Conservation (phyloP, 106 monocot species). For the Dendrobium officinale region DNA sequence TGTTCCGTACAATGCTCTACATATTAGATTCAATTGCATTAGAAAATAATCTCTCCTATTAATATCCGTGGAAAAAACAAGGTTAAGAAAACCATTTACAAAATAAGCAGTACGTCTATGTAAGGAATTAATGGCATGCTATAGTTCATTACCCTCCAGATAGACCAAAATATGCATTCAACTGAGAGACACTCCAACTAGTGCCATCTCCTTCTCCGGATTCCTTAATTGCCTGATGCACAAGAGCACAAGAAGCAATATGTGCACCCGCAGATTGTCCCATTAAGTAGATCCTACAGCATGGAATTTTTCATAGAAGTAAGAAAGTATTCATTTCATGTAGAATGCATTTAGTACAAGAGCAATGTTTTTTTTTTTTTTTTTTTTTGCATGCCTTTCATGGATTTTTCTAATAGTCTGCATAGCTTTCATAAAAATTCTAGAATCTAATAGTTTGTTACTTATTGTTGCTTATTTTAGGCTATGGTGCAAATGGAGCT, state of each 20-base stretch:
- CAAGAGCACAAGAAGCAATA: slow-evolving; percentile 88
- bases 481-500: slow-evolving; percentile 94
- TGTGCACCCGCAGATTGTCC: slow-evolving; percentile 99
- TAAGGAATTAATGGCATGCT: not conserved
- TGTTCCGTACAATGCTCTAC: not conserved
- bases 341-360: not conserved
- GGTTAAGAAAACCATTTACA: not conserved
- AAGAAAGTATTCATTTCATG: not conserved
- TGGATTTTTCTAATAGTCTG: not conserved
- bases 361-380: not conserved
- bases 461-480: slow-evolving; percentile 26
- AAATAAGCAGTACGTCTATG: not conserved
- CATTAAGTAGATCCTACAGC: slow-evolving; percentile 75
- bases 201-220: slow-evolving; percentile 52
- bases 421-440: not conserved
- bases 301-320: not conserved
- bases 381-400: not conserved
- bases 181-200: slow-evolving; percentile 87
- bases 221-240: slow-evolving; percentile 85
- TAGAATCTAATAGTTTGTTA: too few species aligned
- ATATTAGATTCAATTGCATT: not conserved
- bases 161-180: slow-evolving; percentile 84
- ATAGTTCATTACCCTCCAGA: slow-evolving; percentile 74
- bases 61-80: not conserved
- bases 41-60: not conserved